Evolutionary conservation across 2,329 filamentous ascomycete species (phyloP).

Genomic region (Epichloe uncinata): DNA sequence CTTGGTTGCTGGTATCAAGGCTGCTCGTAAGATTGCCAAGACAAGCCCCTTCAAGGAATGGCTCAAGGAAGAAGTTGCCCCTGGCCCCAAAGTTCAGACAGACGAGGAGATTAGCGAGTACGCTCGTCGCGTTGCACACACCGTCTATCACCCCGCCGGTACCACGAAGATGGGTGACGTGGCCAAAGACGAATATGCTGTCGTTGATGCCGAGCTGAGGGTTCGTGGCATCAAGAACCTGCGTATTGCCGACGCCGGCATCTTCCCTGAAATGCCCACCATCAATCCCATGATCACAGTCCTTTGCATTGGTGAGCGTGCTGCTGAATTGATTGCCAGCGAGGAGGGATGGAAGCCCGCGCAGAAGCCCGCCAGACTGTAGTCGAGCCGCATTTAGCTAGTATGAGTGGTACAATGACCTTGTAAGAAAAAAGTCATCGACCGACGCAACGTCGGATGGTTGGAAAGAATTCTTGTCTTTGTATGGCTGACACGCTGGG

Average conservation of each 20-base stretch:
- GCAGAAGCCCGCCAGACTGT: slow-evolving; percentile 19
- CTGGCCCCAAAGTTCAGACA: slow-evolving; percentile 57
- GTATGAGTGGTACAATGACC: too few relatives aligned
- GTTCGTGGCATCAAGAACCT: slow-evolving; percentile 59
- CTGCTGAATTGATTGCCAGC: slow-evolving; percentile 66
- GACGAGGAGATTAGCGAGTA: slow-evolving; percentile 77
- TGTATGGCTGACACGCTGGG: too few relatives aligned
- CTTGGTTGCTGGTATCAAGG: slow-evolving; percentile 63
- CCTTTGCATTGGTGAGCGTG: slow-evolving; percentile 67
- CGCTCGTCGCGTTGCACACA: slow-evolving; percentile 68
- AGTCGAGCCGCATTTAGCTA: slow-evolving; percentile 2
- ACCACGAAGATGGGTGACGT: slow-evolving; percentile 85
- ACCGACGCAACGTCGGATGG: too few relatives aligned
- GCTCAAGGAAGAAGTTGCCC: slow-evolving; percentile 72
- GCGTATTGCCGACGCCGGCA: slow-evolving; percentile 72
- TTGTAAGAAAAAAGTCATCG: too few relatives aligned
- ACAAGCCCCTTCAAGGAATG: slow-evolving; percentile 68
- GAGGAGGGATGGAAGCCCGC: slow-evolving; percentile 41
- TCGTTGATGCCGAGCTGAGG: slow-evolving; percentile 65
- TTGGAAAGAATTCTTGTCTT: too few relatives aligned
- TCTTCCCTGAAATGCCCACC: slow-evolving; percentile 77
- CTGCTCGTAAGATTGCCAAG: slow-evolving; percentile 62
- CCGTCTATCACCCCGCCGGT: slow-evolving; percentile 79
- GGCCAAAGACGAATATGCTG: slow-evolving; percentile 53
- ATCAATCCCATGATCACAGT: slow-evolving; percentile 91